Evolutionary conservation across 1,284 basidiomycete species (phyloP), one percentile per base, ranked within the genome.

Genomic region (Microbotryum scabiosae): DNA sequence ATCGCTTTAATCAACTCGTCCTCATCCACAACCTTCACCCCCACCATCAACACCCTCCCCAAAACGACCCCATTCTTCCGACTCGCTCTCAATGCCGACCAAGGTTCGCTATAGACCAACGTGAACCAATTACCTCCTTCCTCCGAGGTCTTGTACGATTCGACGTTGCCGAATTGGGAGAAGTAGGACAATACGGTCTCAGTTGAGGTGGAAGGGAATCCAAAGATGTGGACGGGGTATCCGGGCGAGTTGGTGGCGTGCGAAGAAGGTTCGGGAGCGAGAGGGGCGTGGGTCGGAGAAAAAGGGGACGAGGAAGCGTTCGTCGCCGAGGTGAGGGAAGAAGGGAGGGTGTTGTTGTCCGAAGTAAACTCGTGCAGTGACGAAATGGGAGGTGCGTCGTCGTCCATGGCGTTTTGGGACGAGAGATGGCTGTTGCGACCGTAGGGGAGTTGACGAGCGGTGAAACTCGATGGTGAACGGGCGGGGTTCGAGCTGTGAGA

Each of bases 21-120:
- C 84, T 84, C 84, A 86, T 75, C 66, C 32, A 65, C 57, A 8
- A 54, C 59, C 50, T 88, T 89, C 53, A 82, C 82, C 9, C 87
- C 88, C 49, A 90, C 77, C 86, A 90, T 90, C 80, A 83, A 87
- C 52, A 78, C 80, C 3, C 86, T 86, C 21, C 81, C 78, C 16
- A 90, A 71, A 1, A 88, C 75, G 51, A 89, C 87, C 0, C 88
- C 88, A 65, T 85, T 89, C 75, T 85, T 85, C 54, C 85, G 77
- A 16, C 87, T 82, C 1, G 87, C 86, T 14, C 87, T 78, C 63
- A 85, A 74, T 0, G 87, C 87, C 57, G 87, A 85, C 32, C 81
- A 82, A 12, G 82, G 78, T 64, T 86, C 82, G 47, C 76, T 75
- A 70, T 84, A 89, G 21, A 58, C 63, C 41, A 73, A 62, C n/a